Evolutionary conservation across 2,329 filamentous ascomycete genomes (phyloP), one percentile per base, ranked within the genome.

Genomic region (Botryotinia narcissicola): DNA sequence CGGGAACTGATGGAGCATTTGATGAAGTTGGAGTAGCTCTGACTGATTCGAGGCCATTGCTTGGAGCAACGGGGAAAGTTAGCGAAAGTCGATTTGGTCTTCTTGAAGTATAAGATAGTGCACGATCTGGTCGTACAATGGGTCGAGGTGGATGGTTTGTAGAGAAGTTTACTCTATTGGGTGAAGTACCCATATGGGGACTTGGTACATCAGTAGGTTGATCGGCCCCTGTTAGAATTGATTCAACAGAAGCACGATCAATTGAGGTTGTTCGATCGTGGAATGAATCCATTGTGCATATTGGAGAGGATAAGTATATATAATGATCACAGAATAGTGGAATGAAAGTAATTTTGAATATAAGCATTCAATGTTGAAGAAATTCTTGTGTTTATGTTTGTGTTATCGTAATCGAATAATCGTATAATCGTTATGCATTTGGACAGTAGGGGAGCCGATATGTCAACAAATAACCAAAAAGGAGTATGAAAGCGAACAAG

Each of bases 1-100:
- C 74, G 32, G 80, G 78, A 72, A 80, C 74, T 25, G 79, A 79
- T 18, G 75, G 61, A 10, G 74, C 40, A 66, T 70, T 79, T n/a
- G 78, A 76, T n/a, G 79, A 80, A 40, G 76, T 80, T 4, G 79
- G 79, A 48, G 79, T 80, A 57, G 75, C 74, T 76, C 75, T 78
- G 9, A 74, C 57, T 25, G 76, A 79, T 46, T 80, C 80, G 44
- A 32, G 75, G 32, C 75, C 75, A 51, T 54, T 76, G 68, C 72
- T 78, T 12, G 80, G 72, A 71, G 79, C 78, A 40, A 81, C 74
- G 4, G 80, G 80, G 74, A 81, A 81, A 66, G 76, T 80, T 57
- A 81, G 73, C 6, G 80, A 81, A 35, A 81, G 70, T 59, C 80
- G 77, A 72, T 80, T 80, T 14, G 79, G 77, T 70, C 76, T 75